Conservation (phyloP, 257 asterid species). For the Salvia rosmarinus region DNA sequence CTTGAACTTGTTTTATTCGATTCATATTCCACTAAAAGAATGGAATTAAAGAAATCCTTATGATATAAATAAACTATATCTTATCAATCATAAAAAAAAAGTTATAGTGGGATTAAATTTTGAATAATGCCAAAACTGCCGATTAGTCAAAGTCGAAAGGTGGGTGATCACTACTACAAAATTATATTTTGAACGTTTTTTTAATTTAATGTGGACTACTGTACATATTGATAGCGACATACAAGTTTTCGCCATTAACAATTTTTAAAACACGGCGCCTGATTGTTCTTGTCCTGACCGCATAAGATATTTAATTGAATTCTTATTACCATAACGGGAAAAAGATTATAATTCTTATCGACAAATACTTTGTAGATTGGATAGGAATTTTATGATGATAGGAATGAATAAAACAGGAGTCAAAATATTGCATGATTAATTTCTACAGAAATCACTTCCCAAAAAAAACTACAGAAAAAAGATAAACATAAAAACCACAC, state of each 20-base stretch:
- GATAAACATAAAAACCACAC: background rate
- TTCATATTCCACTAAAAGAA: no score
- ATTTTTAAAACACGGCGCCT: background rate
- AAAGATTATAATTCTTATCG: background rate
- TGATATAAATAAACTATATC: no score
- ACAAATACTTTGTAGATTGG: background rate
- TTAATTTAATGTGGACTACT: constrained; percentile 20
- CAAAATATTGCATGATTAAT: background rate
- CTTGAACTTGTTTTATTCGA: no score
- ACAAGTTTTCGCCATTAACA: background rate
- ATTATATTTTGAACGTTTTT: constrained; percentile 26
- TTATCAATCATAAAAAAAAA: no score
- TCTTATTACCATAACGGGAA: background rate
- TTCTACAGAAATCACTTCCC: background rate
- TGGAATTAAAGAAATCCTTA: no score
- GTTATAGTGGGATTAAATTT: no score
- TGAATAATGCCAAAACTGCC: constrained; percentile 7
- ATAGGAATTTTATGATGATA: background rate
- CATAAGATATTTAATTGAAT: background rate
- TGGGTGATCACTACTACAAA: background rate
- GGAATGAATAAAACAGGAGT: background rate
- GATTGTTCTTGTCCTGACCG: background rate
- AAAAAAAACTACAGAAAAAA: background rate
- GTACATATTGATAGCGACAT: constrained; percentile 11
- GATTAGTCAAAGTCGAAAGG: constrained; percentile 3